phyloP scores from a whole-genome alignment of 129 eudicot species.

The Silybum marianum region DNA sequence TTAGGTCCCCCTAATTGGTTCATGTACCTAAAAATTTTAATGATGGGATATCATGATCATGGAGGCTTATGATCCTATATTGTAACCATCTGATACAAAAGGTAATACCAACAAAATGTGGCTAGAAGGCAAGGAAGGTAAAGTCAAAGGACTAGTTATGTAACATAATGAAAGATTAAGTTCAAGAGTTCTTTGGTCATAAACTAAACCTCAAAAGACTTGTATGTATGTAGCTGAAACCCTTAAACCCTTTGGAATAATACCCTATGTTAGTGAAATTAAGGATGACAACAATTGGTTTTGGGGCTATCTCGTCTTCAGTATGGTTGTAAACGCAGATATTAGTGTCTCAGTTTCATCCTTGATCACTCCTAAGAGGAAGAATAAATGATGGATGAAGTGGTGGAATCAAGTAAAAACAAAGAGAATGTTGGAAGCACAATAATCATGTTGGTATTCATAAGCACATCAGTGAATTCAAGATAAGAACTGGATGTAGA shows the following conservation, averaged over 20 bases:
- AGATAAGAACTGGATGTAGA: too few relatives aligned
- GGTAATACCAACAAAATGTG: neutral
- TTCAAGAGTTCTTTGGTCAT: neutral
- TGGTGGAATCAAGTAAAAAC: too few relatives aligned
- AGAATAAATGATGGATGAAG: too few relatives aligned
- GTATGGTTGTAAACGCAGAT: neutral
- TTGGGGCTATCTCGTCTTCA: neutral
- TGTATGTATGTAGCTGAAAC: neutral
- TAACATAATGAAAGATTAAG: neutral
- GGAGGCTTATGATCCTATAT: neutral
- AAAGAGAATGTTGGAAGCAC: too few relatives aligned
- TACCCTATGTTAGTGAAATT: neutral
- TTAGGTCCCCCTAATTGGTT: neutral
- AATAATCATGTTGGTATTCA: too few relatives aligned
- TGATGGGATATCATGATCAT: constrained; percentile 6
- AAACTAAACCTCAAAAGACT: neutral
- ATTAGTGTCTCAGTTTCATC: neutral
- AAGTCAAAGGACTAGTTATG: neutral
- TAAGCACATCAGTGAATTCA: too few relatives aligned
- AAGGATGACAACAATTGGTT: neutral
- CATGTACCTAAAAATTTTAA: neutral
- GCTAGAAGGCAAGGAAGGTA: neutral
- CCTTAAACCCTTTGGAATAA: too few relatives aligned
- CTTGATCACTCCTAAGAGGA: too few relatives aligned
- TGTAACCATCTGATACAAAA: neutral